These are phyloP conservation scores for Gastrolobium bilobum DNA, from an alignment of 306 rosid genomes.

Conservation along the genomic window DNA sequence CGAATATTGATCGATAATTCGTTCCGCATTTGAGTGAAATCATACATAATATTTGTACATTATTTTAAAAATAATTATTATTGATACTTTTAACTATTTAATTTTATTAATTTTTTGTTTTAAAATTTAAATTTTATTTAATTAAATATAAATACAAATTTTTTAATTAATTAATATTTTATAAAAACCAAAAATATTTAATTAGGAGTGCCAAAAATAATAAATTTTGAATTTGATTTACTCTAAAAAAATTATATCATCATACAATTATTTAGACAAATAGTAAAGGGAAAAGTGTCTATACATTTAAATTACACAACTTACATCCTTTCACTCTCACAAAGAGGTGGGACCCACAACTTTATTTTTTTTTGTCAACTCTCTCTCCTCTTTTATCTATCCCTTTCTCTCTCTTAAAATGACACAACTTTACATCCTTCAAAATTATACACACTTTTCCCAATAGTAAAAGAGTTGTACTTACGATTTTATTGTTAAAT, in stretches of 20 bases:
- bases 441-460: no score
- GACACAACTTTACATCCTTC: no score
- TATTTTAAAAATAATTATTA: neutral
- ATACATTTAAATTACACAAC: no score
- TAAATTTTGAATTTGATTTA: neutral
- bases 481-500: no score
- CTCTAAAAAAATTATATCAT: neutral
- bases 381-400: no score
- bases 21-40: neutral
- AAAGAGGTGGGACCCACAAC: no score
- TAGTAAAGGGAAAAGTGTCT: no score
- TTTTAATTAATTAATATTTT: neutral
- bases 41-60: neutral
- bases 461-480: neutral
- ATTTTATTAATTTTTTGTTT: neutral
- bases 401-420: no score
- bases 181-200: neutral
- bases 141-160: neutral
- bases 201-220: neutral
- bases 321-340: no score
- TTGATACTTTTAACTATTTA: no score
- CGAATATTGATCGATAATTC: neutral
- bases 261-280: neutral
- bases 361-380: no score
- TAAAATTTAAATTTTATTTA: neutral